Evolutionary conservation across 2,329 filamentous ascomycete genomes (phyloP), one percentile per base, ranked within the genome.

Genomic region (Lecanicillium sp.): DNA sequence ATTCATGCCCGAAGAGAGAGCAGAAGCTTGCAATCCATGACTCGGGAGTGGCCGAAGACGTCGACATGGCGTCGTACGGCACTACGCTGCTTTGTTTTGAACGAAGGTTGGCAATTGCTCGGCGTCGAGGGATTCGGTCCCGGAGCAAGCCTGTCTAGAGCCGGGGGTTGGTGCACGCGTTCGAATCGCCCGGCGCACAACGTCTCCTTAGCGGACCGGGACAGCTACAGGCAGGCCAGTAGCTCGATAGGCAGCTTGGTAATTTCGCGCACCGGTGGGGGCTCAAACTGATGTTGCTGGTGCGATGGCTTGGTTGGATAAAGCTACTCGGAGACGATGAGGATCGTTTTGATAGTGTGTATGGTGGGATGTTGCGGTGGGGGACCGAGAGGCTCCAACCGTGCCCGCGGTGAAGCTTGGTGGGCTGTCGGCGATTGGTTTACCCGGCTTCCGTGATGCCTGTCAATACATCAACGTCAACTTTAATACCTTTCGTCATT

Each of bases 11-110:
- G 44, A 96, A 76, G 33, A 96, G 72, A 29, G 86, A 88, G 70
- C 92, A 98, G 63, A 95, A 98, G 42, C 89, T 94, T 47, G 87
- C 84, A 68, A 98, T 96, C 92, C 92, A 98, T 40, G 89, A 94
- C 70, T 98, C 92, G 45, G 74, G 73, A 20, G 71, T 63, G 38
- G 71, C 74, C 38, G 75, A 78, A 36, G 75, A 76, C 39, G 72
- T 72, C 50, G 75, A 79, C 75, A 78, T 78, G 53, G 33, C 48
- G 48, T 40, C 42, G 43, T 14, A 27, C 29, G 17, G 33, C 8
- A 28, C 16, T 16, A 33, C 6, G 9, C 17, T 27, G 20, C n/a
- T 14, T 17, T 19, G 17, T 33, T 16, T 15, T 16, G 11, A 12
- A 6, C 9, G 5, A 29, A 37, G 13, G 28, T 29, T n/a, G 15